Conservation (phyloP, 225 moss, liverwort and hornwort species). For the Pleurozium schreberi region DNA sequence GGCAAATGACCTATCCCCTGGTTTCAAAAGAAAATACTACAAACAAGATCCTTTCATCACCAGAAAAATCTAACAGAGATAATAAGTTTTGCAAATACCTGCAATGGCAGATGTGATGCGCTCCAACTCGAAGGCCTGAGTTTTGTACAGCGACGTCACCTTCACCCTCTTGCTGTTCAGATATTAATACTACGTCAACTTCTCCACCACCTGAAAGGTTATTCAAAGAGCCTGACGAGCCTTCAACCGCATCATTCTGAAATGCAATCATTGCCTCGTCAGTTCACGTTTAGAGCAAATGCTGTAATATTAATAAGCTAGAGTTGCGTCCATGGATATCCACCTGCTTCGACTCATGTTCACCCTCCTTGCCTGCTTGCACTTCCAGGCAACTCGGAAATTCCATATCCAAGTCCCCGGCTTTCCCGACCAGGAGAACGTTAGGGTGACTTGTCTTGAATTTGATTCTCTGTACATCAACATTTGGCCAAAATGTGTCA, state of each 20-base stretch:
- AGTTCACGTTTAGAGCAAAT: neutral
- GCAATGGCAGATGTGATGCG: conserved; percentile 93
- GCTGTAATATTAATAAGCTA: neutral
- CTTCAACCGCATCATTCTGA: conserved; percentile 18
- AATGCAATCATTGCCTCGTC: neutral
- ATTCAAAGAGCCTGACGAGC: conserved; percentile 4
- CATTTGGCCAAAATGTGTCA: conserved; percentile 1
- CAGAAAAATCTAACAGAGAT: neutral
- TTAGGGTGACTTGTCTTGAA: conserved; percentile 81
- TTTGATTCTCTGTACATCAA: conserved; percentile 58
- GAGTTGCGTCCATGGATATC: neutral
- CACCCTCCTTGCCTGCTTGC: conserved; percentile 39
- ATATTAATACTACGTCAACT: conserved; percentile 80
- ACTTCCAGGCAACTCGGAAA: conserved; percentile 94
- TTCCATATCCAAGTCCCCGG: conserved; percentile 90
- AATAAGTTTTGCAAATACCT: conserved; percentile 25
- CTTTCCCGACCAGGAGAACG: conserved; percentile 78
- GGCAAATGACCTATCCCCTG: neutral
- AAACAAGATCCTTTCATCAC: neutral
- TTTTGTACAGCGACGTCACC: conserved; percentile 37
- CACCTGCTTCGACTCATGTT: conserved; percentile 42
- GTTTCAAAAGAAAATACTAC: neutral
- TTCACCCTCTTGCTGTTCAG: conserved; percentile 87
- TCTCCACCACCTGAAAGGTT: conserved; percentile 22
- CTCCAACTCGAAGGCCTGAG: conserved; percentile 50